Base-by-base conservation (phyloP, 1,284 basidiomycete genomes). In the Ceratobasidium theobromae region DNA sequence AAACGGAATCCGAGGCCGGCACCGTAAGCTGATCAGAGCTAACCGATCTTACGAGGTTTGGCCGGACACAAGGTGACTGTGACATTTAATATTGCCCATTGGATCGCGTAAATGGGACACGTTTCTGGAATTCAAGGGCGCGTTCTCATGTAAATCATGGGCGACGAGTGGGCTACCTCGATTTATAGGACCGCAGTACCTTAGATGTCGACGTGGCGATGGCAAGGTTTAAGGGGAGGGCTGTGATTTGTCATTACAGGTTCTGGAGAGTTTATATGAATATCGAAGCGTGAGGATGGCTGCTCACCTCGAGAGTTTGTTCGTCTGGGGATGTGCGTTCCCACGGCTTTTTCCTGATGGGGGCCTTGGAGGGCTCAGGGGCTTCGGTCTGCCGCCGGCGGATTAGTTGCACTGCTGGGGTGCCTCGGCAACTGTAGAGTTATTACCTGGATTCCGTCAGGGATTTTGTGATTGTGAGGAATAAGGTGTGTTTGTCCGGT, bases 401-500 rank as follows among this genome's bases (percentile, higher is more conserved):
- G 33, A 23, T 46, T 14, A 30, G 55, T 28, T 27, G 16, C 18
- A n/a, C n/a, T n/a, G n/a, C n/a, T n/a, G n/a, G n/a, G 12, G 48
- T 28, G 18, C 4, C 12, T 51, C 8, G 9, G 21, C 21, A 25
- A 21, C n/a, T 28, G 35, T 27, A 30, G 35, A 28, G 14, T 27
- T 4, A n/a, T 53, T 14, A 38, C 65, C 35, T 58, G 65, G 14
- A 67, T 54, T 11, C 53, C 55, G 30, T 38, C 38, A 32, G 65
- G 65, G 65, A 67, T 54, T 2, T 40, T 23, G 25, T 67, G 18
- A 35, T 67, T 67, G 27, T 67, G 54, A 1, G 65, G 65, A 21
- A 67, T 67, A 16, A 67, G 53, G 35, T 67, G 45, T n/a, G 46
- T 58, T n/a, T 57, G 65, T 14, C 55, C 49, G 12, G 43, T n/a